These are phyloP conservation scores for Cryptosporidium ubiquitum DNA, from an alignment of 169 alveolate genomes.

Conservation along the genomic window DNA sequence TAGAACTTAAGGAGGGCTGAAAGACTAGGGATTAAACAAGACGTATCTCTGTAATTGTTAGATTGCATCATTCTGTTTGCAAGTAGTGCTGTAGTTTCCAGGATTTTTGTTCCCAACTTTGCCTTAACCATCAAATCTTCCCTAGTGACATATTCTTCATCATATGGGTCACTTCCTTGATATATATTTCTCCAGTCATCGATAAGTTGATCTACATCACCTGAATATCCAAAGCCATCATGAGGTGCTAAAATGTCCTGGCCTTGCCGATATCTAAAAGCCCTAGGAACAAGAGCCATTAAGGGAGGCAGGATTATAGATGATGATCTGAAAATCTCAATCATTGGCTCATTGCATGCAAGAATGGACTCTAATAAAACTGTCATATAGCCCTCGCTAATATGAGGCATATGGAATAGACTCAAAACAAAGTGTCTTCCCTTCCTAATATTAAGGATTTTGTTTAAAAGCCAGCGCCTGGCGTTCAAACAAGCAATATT, in stretches of 20 bases:
- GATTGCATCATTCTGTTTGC: slow-evolving; percentile 60
- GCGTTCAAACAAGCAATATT: slow-evolving; percentile 35
- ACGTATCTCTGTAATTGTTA: slow-evolving; percentile 41
- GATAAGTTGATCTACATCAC: slow-evolving; percentile 3
- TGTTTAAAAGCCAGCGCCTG: slow-evolving; percentile 61
- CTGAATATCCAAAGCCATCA: slow-evolving; percentile 43
- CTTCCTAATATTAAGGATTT: slow-evolving; percentile 46
- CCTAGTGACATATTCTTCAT: slow-evolving; percentile 21
- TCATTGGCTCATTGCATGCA: slow-evolving; percentile 5
- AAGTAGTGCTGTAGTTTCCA: slow-evolving; percentile 66
- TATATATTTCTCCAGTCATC: slow-evolving; percentile 22
- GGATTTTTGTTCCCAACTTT: slow-evolving; percentile 25
- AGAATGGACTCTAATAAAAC: slow-evolving; percentile 34
- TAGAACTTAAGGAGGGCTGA: slow-evolving; percentile 5
- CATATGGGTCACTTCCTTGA: slow-evolving; percentile 10
- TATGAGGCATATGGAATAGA: slow-evolving; percentile 68
- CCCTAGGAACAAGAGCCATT: slow-evolving; percentile 70
- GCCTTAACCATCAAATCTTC: slow-evolving; percentile 51
- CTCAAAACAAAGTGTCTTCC: slow-evolving; percentile 49
- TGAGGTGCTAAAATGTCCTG: slow-evolving; percentile 62
- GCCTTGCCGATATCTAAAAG: slow-evolving; percentile 54
- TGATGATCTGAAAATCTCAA: slow-evolving; percentile 40
- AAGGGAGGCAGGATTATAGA: slow-evolving; percentile 55
- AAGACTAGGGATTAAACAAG: slow-evolving; percentile 17
- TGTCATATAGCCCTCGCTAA: slow-evolving; percentile 48